These are phyloP conservation scores for Apostasia ramifera DNA, from an alignment of 106 monocot species.

Conservation along the genomic window DNA sequence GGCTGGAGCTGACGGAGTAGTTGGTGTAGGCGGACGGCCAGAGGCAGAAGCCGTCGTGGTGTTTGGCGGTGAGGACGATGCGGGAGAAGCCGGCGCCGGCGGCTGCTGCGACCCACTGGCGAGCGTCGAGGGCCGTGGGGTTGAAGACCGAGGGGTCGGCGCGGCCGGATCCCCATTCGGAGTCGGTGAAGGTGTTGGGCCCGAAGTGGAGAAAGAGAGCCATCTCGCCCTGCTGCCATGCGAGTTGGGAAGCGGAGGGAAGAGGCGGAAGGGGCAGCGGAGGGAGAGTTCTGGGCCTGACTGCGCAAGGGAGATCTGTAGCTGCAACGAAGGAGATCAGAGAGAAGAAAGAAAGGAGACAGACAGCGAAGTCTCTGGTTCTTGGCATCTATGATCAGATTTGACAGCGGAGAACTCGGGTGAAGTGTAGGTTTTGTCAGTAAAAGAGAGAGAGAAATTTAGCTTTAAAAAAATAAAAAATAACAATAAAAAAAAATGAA, in stretches of 20 bases:
- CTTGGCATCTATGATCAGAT: too few relatives aligned
- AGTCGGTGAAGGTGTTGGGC: constrained; percentile 94
- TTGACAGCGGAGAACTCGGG: too few relatives aligned
- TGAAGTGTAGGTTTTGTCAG: too few relatives aligned
- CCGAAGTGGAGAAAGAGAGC: constrained; percentile 98
- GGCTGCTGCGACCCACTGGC: constrained; percentile 72
- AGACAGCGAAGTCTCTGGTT: background rate
- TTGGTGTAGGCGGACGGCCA: constrained; percentile 87
- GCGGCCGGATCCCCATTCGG: constrained; percentile 81
- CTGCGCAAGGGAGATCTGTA: constrained; percentile 19
- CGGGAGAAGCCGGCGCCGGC: constrained; percentile 49
- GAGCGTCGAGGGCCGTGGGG: constrained; percentile 52
- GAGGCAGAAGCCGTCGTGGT: constrained; percentile 98
- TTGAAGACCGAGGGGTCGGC: constrained; percentile 55
- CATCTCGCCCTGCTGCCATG: constrained; percentile 80
- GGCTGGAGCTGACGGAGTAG: constrained; percentile 65
- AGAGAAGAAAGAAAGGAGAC: constrained; percentile 5
- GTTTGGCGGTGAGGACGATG: constrained; percentile 82
- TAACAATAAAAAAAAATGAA: too few relatives aligned
- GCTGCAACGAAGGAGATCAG: background rate
- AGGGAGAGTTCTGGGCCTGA: constrained; percentile 19
- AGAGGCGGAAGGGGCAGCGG: constrained; percentile 79
- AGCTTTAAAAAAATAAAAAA: too few relatives aligned
- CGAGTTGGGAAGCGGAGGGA: constrained; percentile 63
- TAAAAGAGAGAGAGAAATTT: too few relatives aligned